Base-by-base conservation (phyloP, 768 basidiomycete species). In the Asterophora lycoperdoides region DNA sequence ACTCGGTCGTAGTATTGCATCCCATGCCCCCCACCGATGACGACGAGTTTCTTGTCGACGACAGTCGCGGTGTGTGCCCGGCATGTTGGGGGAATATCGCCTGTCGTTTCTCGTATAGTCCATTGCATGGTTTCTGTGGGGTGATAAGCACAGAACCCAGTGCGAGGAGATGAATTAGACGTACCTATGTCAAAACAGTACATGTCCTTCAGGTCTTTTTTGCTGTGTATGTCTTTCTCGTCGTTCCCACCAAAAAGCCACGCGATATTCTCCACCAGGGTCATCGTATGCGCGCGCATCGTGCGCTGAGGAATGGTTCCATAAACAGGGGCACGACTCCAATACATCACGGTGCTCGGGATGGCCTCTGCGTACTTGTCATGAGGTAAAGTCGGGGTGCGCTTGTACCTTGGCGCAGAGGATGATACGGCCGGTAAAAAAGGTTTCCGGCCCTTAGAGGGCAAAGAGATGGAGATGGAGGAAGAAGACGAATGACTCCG, bases 191-290 rank as follows among this genome's bases (percentile, higher is more conserved):
- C 91, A 56, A 93, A 91, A 56, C 83, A 89, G 57, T 86, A 89
- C 2, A 93, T 75, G 46, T 93, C 89, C 56, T 74, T 78, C 5
- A 92, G 75, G 47, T 93, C 90, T 56, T 75, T 78, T 66, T 78
- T 82, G 23, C 23, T 23, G 23, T 23, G 23, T 49, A 80, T 83
- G 13, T 81, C 83, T 58, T 78, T 79, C 51, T 88, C 88, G 54
- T 94, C 92, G 54, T 89, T 91, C 2, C 93, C 93, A 8, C 93
- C 93, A 57, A 94, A 86, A 23, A 94, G 59, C 90, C 92, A 97
- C 0, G 86, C 88, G 28, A 80, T 72, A 37, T 82, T 78, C 51
- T 93, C 92, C 15, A 93, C 83, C 39, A 94, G 70, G 1, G 88
- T 94, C 36, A 86, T 85, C 5, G 79, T 89, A 62, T 93, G 92